phyloP scores from a whole-genome alignment of 176 grass and related monocot genomes.

The Triticum timopheevii region DNA sequence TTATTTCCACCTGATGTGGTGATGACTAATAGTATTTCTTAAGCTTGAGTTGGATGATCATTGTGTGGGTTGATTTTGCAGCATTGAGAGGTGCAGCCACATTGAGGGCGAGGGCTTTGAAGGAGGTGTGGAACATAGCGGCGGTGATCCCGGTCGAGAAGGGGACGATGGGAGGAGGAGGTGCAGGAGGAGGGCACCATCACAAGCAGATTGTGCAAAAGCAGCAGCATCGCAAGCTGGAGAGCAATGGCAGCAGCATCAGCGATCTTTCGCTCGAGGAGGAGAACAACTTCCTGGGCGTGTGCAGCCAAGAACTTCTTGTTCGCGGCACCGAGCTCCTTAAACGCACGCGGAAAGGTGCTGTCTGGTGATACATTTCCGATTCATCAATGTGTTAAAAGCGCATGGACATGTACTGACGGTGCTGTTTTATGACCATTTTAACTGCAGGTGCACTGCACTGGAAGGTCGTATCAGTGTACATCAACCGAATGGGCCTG shows the following conservation, averaged over 20 bases:
- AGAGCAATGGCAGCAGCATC: slow-evolving; percentile 72
- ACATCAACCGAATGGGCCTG: slow-evolving; percentile 89
- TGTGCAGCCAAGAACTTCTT: slow-evolving; percentile 90
- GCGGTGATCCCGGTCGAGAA: slow-evolving; percentile 97
- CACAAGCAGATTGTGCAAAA: slow-evolving; percentile 53
- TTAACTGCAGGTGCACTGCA: slow-evolving; percentile 62
- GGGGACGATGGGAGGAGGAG: slow-evolving; percentile 46
- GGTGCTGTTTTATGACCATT: background rate
- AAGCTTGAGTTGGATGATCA: background rate
- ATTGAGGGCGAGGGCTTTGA: slow-evolving; percentile 81
- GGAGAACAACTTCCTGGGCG: slow-evolving; percentile 83
- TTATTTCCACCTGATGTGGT: background rate
- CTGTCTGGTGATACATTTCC: background rate
- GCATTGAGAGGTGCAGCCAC: slow-evolving; percentile 93
- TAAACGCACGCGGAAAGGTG: slow-evolving; percentile 93
- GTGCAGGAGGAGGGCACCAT: slow-evolving; percentile 35
- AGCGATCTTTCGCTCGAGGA: slow-evolving; percentile 67
- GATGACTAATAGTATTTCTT: background rate
- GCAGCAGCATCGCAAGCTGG: slow-evolving; percentile 60
- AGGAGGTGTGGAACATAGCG: slow-evolving; percentile 99
- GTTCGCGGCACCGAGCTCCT: slow-evolving; percentile 87
- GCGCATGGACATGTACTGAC: background rate
- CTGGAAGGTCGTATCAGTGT: slow-evolving; percentile 91
- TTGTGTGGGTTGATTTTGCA: slow-evolving; percentile 8
- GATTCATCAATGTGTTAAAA: background rate